Evolutionary conservation across 495 filamentous ascomycete genomes (phyloP).

Genomic region (Eremomyces bilateralis): DNA sequence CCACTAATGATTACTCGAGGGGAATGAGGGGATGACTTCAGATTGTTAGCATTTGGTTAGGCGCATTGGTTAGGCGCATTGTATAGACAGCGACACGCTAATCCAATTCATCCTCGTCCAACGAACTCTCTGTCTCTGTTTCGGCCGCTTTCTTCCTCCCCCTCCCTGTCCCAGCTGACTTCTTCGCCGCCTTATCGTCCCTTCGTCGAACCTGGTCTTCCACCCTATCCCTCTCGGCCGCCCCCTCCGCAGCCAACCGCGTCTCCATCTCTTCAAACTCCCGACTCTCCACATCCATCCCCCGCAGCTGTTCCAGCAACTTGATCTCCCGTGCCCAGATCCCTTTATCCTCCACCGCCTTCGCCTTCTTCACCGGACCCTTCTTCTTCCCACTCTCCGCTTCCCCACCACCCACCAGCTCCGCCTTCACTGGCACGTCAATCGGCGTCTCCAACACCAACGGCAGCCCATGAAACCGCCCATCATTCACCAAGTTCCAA

Average conservation of each 20-base stretch:
- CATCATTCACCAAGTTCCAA: conserved; percentile 74
- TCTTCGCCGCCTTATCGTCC: conserved; percentile 23
- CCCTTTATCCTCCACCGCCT: conserved; percentile 25
- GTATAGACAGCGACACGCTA: too few species aligned
- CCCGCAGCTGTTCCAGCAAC: conserved; percentile 69
- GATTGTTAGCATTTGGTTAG: too few species aligned
- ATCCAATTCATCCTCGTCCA: too few species aligned
- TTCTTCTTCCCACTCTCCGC: conserved; percentile 41
- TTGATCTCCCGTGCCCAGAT: conserved; percentile 23
- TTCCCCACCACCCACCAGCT: too few species aligned
- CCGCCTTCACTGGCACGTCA: conserved; percentile 38
- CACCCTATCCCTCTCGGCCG: conserved; percentile 45
- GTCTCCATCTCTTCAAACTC: conserved; percentile 44
- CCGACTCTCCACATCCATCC: conserved; percentile 46
- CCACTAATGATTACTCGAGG: too few species aligned
- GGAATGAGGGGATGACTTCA: too few species aligned
- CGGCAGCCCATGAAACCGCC: conserved; percentile 51
- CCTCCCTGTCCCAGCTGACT: conserved; percentile 1
- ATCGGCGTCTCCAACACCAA: conserved; percentile 94
- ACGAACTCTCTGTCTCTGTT: conserved; percentile 2
- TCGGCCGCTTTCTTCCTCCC: conserved; percentile 8
- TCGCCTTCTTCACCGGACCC: too few species aligned
- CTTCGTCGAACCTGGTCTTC: conserved; percentile 58
- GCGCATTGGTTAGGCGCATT: too few species aligned
- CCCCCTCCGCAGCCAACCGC: conserved; percentile 43